Evolutionary conservation across 2,329 filamentous ascomycete genomes (phyloP).

Genomic region (Escovopsis sp.): DNA sequence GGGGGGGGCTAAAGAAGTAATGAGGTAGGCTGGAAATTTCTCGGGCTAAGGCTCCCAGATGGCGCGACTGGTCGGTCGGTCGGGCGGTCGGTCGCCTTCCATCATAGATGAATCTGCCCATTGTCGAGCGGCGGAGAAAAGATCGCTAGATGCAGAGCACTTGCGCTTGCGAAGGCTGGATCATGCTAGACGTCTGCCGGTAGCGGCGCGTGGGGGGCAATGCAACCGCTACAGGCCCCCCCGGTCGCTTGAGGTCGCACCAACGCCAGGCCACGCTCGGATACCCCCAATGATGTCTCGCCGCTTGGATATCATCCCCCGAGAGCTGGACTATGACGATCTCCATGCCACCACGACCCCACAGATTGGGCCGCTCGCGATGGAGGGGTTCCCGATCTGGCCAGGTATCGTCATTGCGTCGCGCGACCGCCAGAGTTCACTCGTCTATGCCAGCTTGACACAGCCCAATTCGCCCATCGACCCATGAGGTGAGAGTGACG

Average conservation of each 20-base stretch:
- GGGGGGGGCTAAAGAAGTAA: too few relatives aligned
- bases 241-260: conserved; percentile 4
- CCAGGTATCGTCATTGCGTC: not conserved
- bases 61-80: not conserved
- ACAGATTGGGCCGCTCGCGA: not conserved
- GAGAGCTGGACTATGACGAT: conserved; percentile 6
- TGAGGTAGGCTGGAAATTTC: too few relatives aligned
- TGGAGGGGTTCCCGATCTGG: not conserved
- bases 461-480: too few relatives aligned
- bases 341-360: conserved; percentile 2
- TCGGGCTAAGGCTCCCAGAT: not conserved
- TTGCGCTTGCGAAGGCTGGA: too few relatives aligned
- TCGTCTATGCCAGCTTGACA: too few relatives aligned
- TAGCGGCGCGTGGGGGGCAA: conserved; percentile 4
- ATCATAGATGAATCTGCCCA: too few relatives aligned
- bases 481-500: too few relatives aligned
- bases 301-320: not conserved
- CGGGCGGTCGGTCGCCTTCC: not conserved
- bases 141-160: too few relatives aligned
- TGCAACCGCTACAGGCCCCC: conserved; percentile 3
- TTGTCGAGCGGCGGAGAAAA: too few relatives aligned
- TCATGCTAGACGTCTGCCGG: conserved; percentile 1
- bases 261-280: conserved; percentile 1
- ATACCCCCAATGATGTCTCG: not conserved
- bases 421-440: not conserved